Conservation (phyloP, 805 yeast species). For the Saccharomycopsis sp. region DNA sequence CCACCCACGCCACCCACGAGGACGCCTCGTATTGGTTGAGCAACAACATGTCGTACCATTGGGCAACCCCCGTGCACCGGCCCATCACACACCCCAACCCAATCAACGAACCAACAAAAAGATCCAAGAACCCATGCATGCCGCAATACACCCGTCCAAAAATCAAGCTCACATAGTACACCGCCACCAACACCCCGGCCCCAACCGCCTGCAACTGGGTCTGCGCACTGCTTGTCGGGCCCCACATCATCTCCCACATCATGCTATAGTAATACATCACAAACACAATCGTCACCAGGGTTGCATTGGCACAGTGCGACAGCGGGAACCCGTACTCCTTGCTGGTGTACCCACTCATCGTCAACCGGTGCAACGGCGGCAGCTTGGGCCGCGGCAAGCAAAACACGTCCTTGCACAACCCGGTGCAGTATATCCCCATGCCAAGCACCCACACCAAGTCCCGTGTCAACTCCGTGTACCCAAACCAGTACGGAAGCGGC, state of each 20-base stretch:
- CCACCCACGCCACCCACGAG: conserved; percentile 3
- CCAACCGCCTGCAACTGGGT: conserved; percentile 16
- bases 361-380: conserved; percentile 85
- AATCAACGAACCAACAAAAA: conserved; percentile 51
- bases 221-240: background rate
- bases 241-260: too few relatives aligned
- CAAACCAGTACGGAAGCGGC: conserved; percentile 81
- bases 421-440: conserved; percentile 54
- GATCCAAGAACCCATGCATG: conserved; percentile 90
- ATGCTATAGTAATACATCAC: conserved; percentile 23
- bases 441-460: conserved; percentile 63
- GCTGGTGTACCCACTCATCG: conserved; percentile 84
- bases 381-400: conserved; percentile 89
- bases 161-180: conserved; percentile 58
- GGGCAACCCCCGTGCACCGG: conserved; percentile 33
- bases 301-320: conserved; percentile 91
- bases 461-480: conserved; percentile 45
- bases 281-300: conserved; percentile 59
- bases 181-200: conserved; percentile 18
- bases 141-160: conserved; percentile 89
- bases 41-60: conserved; percentile 23
- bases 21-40: background rate
- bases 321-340: conserved; percentile 94
- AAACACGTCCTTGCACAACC: conserved; percentile 70
- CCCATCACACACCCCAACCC: conserved; percentile 49